These are phyloP conservation scores for Eucommia ulmoides DNA, from an alignment of 257 asterid genomes.

Conservation along the genomic window DNA sequence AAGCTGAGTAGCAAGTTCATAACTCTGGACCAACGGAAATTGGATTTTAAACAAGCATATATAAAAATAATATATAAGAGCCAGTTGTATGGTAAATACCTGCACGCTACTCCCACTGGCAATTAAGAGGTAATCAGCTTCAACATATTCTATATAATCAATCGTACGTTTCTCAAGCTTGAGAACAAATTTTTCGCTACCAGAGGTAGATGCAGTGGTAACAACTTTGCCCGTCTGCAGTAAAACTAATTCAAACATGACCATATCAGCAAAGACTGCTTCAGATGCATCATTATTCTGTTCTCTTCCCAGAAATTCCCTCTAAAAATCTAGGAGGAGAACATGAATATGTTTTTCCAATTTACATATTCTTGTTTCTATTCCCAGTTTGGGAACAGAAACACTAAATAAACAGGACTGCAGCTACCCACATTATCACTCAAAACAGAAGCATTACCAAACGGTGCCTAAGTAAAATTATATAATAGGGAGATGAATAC, in stretches of 20 bases:
- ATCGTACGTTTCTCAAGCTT: slow-evolving; percentile 62
- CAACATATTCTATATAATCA: slow-evolving; percentile 42
- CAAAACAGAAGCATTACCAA: not conserved
- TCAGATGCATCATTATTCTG: slow-evolving; percentile 3
- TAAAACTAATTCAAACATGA: slow-evolving; percentile 33
- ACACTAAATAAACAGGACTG: not conserved
- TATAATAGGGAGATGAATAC: no score
- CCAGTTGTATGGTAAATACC: no score
- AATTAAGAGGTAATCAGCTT: slow-evolving; percentile 65
- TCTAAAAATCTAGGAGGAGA: not conserved
- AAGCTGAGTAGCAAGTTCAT: slow-evolving; percentile 65
- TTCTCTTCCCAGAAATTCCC: not conserved
- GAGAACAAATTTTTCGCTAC: slow-evolving; percentile 45
- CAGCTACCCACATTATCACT: not conserved
- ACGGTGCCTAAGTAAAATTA: no score
- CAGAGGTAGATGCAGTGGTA: slow-evolving; percentile 45
- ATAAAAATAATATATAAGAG: no score
- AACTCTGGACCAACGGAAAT: slow-evolving; percentile 47
- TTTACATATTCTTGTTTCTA: no score
- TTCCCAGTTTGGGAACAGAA: not conserved
- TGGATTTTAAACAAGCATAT: no score
- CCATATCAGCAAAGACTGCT: slow-evolving; percentile 19
- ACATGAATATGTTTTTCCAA: no score
- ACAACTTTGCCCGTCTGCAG: slow-evolving; percentile 76
- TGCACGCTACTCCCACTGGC: slow-evolving; percentile 90